Base-by-base conservation (phyloP, 441 rosid genomes). In the Brassica hybrid region DNA sequence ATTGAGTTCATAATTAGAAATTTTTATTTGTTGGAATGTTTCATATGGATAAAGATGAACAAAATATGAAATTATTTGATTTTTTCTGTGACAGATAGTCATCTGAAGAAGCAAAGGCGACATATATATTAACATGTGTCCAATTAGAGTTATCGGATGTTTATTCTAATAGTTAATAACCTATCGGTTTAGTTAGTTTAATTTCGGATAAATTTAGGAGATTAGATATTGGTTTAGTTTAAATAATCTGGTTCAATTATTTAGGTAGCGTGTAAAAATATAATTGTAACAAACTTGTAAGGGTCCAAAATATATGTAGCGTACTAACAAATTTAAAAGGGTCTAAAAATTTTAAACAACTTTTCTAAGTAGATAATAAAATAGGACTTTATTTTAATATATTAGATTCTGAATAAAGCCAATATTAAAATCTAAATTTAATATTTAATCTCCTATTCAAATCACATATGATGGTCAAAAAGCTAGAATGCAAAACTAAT, bases 401-500 rank as follows among this genome's bases (percentile, higher is more conserved):
- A 32, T 74, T 69, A 69, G 74, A 36, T 34, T 27, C 32, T 27
- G 32, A 27, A 27, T 27, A 27, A 27, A 27, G 32, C 32, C 32
- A 27, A 27, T 27, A 3, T 27, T 27, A 27, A 27, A 27, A 27
- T 27, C 32, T 27, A 27, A 27, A 27, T 27, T 27, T 27, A 27
- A 27, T 27, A 27, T 27, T 27, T 27, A 27, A 27, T 27, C 32
- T 27, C 5, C 32, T 27, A 27, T 27, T 27, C 32, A 27, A 27
- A 27, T 27, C 32, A 27, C 32, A 27, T 27, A 27, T 27, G 32
- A 27, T 27, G 32, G 32, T 27, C 32, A 27, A 27, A 0, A 27
- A 27, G 32, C 32, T 27, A 30, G 34, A 30, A 4, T 30, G 7
- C 34, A 30, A 30, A 30, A 30, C 34, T 30, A 30, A 30, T 30